Evolutionary conservation across 768 basidiomycete genomes (phyloP), one percentile per base, ranked within the genome.

Genomic region (Agrocybe praecox): DNA sequence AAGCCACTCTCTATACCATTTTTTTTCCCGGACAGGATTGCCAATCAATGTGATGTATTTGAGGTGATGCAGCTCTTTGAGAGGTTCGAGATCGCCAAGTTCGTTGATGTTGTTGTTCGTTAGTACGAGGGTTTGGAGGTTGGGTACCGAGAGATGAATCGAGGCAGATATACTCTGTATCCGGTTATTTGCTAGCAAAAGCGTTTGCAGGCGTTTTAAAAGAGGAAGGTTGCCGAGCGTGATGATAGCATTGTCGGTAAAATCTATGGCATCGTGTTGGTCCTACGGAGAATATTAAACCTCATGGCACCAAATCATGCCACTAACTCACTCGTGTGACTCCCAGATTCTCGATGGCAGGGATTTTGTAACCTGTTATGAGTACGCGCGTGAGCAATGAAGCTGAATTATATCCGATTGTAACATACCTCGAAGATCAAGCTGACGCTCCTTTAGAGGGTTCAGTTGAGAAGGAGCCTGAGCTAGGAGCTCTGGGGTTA

Each of bases 1-100:
- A 80, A 95, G 85, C 94, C 94, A 96, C 79, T 94, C 92, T 79
- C 93, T 90, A 79, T 96, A 96, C 86, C 90, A 92, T 84, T 94
- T 92, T 81, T 90, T 91, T 78, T 94, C 90, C 69, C 81, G 77
- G 29, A 95, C 91, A 53, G 94, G 92, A 64, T 92, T 92, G 21
- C 92, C 93, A 61, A 92, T 64, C 62, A 96, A 74, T 34, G 85
- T 86, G 49, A 96, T 71, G 68, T 87, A 92, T 69, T 87, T 84
- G 62, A 96, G 84, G 34, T 81, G 77, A 68, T 78, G 85, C 53
- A 92, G 72, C 65, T 92, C 89, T 69, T 85, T 90, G 50, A 94
- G 78, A 19, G 93, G 86, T 65, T 94, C 91, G 45, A 94, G 83
- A 68, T 94, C 92, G 19, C 93, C 92, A 29, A 94, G 79, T 69